These are phyloP conservation scores for Talaromyces albobiverticillius DNA, from an alignment of 2,329 filamentous ascomycete species.

Conservation along the genomic window DNA sequence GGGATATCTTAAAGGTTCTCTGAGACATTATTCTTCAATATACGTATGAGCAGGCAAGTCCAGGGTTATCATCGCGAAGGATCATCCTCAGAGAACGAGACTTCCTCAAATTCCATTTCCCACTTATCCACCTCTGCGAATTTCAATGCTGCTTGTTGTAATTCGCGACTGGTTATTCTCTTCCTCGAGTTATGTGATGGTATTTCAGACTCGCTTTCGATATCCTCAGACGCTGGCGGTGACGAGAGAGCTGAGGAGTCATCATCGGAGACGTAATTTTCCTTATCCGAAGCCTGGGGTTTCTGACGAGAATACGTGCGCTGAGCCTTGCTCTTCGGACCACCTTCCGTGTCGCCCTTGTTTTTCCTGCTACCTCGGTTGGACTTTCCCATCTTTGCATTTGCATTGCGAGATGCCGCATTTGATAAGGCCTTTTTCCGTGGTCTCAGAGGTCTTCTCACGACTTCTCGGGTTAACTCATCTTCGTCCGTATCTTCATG, in stretches of 20 bases:
- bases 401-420: conserved; percentile 21
- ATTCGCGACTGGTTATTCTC: conserved; percentile 33
- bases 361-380: conserved; percentile 18
- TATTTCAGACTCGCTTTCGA: conserved; percentile 21
- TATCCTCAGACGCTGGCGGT: conserved; percentile 27
- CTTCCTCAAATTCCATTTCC: conserved; percentile 45
- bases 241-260: conserved; percentile 34
- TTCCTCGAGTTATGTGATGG: conserved; percentile 14
- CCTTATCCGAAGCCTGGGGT: conserved; percentile 24
- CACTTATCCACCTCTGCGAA: conserved; percentile 43
- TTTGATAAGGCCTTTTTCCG: conserved; percentile 21
- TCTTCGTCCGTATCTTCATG: conserved; percentile 35
- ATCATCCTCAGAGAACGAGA: conserved; percentile 18
- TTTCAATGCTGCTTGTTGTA: conserved; percentile 33
- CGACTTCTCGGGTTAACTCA: conserved; percentile 27
- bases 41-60: background rate
- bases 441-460: conserved; percentile 14
- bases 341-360: conserved; percentile 11
- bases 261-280: conserved; percentile 24
- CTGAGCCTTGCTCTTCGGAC: conserved; percentile 1
- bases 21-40: background rate
- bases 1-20: background rate
- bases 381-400: conserved; percentile 18
- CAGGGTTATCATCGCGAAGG: conserved; percentile 11
- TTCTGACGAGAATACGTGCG: conserved; percentile 18